These are phyloP conservation scores for Omphalotus olearius DNA, from an alignment of 1,284 basidiomycete genomes.

Conservation along the genomic window DNA sequence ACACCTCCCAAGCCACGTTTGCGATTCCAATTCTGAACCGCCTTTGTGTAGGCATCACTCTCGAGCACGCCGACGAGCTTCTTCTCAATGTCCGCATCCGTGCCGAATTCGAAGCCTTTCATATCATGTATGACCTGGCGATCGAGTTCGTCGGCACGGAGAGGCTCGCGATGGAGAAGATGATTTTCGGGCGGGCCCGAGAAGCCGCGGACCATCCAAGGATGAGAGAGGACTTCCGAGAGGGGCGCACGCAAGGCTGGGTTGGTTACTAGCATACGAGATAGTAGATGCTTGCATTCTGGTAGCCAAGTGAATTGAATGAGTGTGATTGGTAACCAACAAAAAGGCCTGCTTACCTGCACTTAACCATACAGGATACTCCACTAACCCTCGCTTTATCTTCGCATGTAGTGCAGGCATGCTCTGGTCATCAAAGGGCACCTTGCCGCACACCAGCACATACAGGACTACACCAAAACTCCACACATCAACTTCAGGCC, in stretches of 20 bases:
- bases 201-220: slow-evolving; percentile 95
- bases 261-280: slow-evolving; percentile 95
- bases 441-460: slow-evolving; percentile 96
- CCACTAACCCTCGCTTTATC: slow-evolving; percentile 96
- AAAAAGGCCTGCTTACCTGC: slow-evolving; percentile 53
- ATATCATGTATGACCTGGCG: slow-evolving; percentile 84
- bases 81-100: slow-evolving; percentile 80
- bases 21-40: slow-evolving; percentile 77
- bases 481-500: slow-evolving; percentile 98
- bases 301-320: slow-evolving; percentile 14
- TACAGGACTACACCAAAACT: slow-evolving; percentile 98
- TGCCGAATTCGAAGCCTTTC: slow-evolving; percentile 96
- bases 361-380: slow-evolving; percentile 97
- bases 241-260: slow-evolving; percentile 84
- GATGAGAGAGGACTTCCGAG: slow-evolving; percentile 84
- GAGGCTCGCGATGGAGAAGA: slow-evolving; percentile 84
- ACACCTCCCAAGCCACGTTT: slow-evolving; percentile 40
- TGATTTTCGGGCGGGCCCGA: slow-evolving; percentile 78
- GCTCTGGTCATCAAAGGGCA: slow-evolving; percentile 98
- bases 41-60: slow-evolving; percentile 74
- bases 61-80: slow-evolving; percentile 73
- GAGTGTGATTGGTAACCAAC: slow-evolving; percentile 5
- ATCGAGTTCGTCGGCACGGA: slow-evolving; percentile 86
- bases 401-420: slow-evolving; percentile 99
- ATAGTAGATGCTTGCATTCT: slow-evolving; percentile 95